Base-by-base conservation (phyloP, 208 protist species). In the Trypanosoma cruzi region DNA sequence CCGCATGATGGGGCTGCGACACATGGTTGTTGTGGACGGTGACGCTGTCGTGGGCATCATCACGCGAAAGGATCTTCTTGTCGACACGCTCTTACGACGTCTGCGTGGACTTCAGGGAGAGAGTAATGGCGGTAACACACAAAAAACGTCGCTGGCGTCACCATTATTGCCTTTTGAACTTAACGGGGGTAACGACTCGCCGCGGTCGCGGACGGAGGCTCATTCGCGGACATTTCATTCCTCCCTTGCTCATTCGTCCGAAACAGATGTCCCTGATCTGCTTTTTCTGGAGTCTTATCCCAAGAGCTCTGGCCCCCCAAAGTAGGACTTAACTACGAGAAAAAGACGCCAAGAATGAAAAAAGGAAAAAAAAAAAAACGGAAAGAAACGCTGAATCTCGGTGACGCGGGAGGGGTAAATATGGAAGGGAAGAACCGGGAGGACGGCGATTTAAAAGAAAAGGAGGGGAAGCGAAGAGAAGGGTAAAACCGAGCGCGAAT, bases 21-120 rank as follows among this genome's bases (percentile, higher is more conserved):
- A 98, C 78, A 85, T 98, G 85, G 86, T 94, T 3, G 94, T 98
- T 34, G 83, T 97, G 22, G 82, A 96, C 65, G 81, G 85, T 37
- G 87, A 94, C 59, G 74, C 70, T 28, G 88, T 98, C 8, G 68
- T 83, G 5, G 94, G 96, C 34, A 94, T 98, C n/a, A 94, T 98
- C 73, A 98, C 94, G 2, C 89, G 94, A 22, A 96, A 97, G 55
- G 93, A 98, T 68, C 77, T 98, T 13, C 82, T 97, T 16, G 75
- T 85, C 13, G 79, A 90, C 64, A 57, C 82, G 36, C 75, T 96
- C 71, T 79, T 72, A 26, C 79, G 73, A 7, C 79, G 72, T 4
- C 67, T 92, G 71, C 60, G 68, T 32, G 80, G 85, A 62, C 80
- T 93, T 58, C 73, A 76, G 2, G 16, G 37, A 40, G 61, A 40